phyloP scores from a whole-genome alignment of 2,329 filamentous ascomycete genomes.

The Chaetomium globosum region DNA sequence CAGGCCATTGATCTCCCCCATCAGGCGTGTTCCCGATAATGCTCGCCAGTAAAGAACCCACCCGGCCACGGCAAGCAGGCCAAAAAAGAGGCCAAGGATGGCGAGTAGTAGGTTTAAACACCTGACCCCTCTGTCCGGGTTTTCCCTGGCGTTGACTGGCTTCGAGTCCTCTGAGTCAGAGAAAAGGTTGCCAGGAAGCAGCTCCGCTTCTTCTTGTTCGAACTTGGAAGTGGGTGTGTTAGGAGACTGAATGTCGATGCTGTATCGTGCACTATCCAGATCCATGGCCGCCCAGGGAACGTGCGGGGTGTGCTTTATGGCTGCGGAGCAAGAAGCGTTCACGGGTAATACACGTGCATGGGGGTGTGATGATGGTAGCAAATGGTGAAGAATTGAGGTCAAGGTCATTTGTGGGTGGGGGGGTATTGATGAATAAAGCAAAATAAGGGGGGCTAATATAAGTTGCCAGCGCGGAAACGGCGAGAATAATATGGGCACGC shows the following conservation, averaged over 20 bases:
- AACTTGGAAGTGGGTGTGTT: background rate
- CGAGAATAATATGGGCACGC: background rate
- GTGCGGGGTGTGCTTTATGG: background rate
- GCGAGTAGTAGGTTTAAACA: background rate
- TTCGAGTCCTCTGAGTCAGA: background rate
- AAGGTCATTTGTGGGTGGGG: background rate
- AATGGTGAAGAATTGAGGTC: background rate
- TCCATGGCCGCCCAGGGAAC: background rate
- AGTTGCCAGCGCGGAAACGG: too few relatives aligned
- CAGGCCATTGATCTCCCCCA: conserved; percentile 23
- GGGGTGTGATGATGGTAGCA: background rate
- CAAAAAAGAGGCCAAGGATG: background rate
- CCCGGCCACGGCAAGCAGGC: conserved; percentile 1
- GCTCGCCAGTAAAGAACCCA: conserved; percentile 16
- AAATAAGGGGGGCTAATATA: background rate
- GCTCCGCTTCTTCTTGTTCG: background rate
- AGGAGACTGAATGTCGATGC: background rate
- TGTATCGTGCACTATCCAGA: background rate
- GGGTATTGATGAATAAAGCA: background rate
- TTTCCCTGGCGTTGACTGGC: background rate
- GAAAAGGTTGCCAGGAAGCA: background rate
- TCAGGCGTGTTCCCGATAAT: conserved; percentile 1
- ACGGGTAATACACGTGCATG: background rate
- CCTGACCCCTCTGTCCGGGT: background rate
- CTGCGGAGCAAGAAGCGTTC: background rate